Percentiles rank a stretch among this genome's conserved stretches.
phyloP scores from a whole-genome alignment of 345 rosid genomes.

The Viola odorata region DNA sequence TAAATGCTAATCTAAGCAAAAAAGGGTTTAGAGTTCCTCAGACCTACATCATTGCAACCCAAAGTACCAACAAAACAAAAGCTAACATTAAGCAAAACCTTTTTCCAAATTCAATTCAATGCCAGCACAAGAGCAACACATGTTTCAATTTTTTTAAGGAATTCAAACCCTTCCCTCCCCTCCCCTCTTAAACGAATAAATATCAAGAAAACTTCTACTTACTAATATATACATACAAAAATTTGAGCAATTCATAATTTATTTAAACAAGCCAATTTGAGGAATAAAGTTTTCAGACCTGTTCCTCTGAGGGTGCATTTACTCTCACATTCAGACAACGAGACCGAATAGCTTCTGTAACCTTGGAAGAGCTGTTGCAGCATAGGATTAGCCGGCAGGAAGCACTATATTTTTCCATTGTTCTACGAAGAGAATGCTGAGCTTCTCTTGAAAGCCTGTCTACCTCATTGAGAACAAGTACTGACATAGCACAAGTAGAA shows the following conservation, averaged over 20 bases:
- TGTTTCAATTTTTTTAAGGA: background rate
- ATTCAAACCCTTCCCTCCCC: background rate
- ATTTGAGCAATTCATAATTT: too few species aligned
- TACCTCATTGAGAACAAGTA: slow-evolving; percentile 91
- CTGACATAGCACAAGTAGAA: slow-evolving; percentile 34
- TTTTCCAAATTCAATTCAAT: background rate
- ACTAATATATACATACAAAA: too few species aligned
- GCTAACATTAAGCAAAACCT: too few species aligned
- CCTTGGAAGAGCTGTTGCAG: slow-evolving; percentile 95
- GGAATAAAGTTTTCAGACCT: slow-evolving; percentile 41
- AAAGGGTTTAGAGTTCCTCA: background rate
- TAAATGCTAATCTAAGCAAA: background rate
- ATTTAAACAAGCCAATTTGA: too few species aligned
- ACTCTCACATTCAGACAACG: slow-evolving; percentile 92
- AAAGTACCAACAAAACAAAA: too few species aligned
- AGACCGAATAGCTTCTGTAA: slow-evolving; percentile 90
- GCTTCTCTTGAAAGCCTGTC: slow-evolving; percentile 99
- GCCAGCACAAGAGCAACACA: background rate
- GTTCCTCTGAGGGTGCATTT: slow-evolving; percentile 83
- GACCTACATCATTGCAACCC: background rate
- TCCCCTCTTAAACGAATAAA: background rate
- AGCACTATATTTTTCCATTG: slow-evolving; percentile 96
- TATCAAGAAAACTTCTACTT: background rate
- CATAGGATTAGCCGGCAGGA: slow-evolving; percentile 87
- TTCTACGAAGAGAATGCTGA: slow-evolving; percentile 93